phyloP scores from a whole-genome alignment of 176 grass and related monocot species.

The Sorghum bicolor region Sorghum_bicolor_NCBIv3 NC_012873.2:4449001-4449500 shows the following conservation, averaged over 20 bases:
- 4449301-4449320: conserved; percentile 71
- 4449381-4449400: conserved; percentile 88
- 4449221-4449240: not conserved
- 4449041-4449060: conserved; percentile 43
- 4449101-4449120: conserved; percentile 74
- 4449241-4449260: not conserved
- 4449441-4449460: not conserved
- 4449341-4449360: conserved; percentile 96
- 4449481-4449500: conserved; percentile 47
- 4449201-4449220: conserved; percentile 33
- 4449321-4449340: conserved; percentile 84
- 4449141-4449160: conserved; percentile 95
- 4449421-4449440: conserved; percentile 26
- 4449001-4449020: not conserved
- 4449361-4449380: conserved; percentile 93
- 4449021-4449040: not conserved
- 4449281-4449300: conserved; percentile 60
- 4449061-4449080: conserved; percentile 93
- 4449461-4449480: not conserved
- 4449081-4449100: conserved; percentile 64
- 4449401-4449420: conserved; percentile 94
- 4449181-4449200: conserved; percentile 93
- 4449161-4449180: conserved; percentile 98
- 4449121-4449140: conserved; percentile 74
- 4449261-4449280: not conserved